A percentile compares a stretch with the other conserved stretches of the same genome.
These are phyloP conservation scores for Daldinia decipiens DNA, from an alignment of 495 filamentous ascomycete genomes.

Conservation along the genomic window DNA sequence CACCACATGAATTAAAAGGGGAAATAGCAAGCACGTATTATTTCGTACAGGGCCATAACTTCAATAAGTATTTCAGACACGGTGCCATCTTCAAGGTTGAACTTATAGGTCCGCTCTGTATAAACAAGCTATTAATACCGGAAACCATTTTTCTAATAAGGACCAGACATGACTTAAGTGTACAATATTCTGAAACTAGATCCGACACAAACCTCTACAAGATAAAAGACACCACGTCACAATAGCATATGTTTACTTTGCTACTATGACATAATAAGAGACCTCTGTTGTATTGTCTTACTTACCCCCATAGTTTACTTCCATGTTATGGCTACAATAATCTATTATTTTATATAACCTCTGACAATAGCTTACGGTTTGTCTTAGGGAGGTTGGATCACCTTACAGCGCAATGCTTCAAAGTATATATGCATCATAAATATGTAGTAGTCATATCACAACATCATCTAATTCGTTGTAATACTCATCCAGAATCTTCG, in stretches of 20 bases:
- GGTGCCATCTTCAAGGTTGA: too few relatives aligned
- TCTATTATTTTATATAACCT: background rate
- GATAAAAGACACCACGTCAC: background rate
- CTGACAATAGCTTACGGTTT: background rate
- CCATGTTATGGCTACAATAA: rapidly evolving
- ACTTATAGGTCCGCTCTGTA: too few relatives aligned
- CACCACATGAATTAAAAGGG: too few relatives aligned
- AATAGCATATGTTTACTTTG: background rate
- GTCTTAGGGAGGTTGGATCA: background rate
- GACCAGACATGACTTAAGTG: background rate
- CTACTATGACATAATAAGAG: background rate
- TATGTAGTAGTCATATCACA: background rate
- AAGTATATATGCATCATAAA: background rate
- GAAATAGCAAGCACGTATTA: too few relatives aligned
- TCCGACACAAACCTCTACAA: background rate
- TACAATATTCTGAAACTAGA: background rate
- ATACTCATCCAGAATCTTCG: too few relatives aligned
- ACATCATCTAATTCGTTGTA: background rate
- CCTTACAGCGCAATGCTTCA: too few relatives aligned
- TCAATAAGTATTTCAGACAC: too few relatives aligned
- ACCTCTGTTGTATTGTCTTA: background rate
- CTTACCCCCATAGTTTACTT: background rate
- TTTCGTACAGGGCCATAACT: too few relatives aligned
- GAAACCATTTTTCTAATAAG: background rate
- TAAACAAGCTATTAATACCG: too few relatives aligned